These are phyloP conservation scores for Martensiomyces pterosporus DNA, from an alignment of 192 early-diverging fungal genomes.

Conservation along the genomic window DNA sequence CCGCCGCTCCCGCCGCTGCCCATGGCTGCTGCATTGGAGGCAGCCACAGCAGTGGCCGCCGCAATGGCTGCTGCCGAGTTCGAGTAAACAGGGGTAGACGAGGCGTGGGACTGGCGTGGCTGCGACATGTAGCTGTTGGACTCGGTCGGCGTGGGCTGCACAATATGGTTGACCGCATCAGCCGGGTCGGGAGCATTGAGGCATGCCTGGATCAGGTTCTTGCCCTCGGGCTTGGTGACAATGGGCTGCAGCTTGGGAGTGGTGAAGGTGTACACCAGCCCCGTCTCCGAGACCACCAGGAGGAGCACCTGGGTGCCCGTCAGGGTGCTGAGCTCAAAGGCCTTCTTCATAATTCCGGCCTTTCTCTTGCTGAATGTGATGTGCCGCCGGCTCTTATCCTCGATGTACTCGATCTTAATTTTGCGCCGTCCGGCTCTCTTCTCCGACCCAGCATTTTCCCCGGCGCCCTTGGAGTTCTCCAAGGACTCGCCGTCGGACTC, in stretches of 20 bases:
- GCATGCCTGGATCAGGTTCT: constrained; percentile 89
- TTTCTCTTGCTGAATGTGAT: constrained; percentile 96
- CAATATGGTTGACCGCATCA: constrained; percentile 23
- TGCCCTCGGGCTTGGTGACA: constrained; percentile 87
- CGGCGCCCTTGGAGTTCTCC: constrained; percentile 41
- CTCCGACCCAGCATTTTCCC: constrained; percentile 15
- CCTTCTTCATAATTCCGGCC: constrained; percentile 99
- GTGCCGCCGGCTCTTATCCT: constrained; percentile 87
- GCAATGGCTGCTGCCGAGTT: background rate
- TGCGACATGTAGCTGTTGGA: constrained; percentile 51
- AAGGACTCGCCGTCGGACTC: constrained; percentile 65
- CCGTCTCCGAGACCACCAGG: constrained; percentile 91
- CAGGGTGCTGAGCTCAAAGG: constrained; percentile 87
- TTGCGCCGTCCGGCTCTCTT: constrained; percentile 83
- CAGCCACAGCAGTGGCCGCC: constrained; percentile 20
- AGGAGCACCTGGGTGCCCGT: constrained; percentile 93
- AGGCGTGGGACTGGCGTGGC: constrained; percentile 28
- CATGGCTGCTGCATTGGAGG: constrained; percentile 14
- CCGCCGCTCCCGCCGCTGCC: constrained; percentile 14
- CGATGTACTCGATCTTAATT: constrained; percentile 95
- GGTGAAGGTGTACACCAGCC: constrained; percentile 92
- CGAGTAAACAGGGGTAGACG: background rate
- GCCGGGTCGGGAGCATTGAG: constrained; percentile 79
- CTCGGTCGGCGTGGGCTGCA: constrained; percentile 43
- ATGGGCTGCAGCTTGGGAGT: constrained; percentile 91